Evolutionary conservation across 177 flowering plant species (phyloP), one percentile per base, ranked within the genome.

Genomic region (Telopea speciosissima): DNA sequence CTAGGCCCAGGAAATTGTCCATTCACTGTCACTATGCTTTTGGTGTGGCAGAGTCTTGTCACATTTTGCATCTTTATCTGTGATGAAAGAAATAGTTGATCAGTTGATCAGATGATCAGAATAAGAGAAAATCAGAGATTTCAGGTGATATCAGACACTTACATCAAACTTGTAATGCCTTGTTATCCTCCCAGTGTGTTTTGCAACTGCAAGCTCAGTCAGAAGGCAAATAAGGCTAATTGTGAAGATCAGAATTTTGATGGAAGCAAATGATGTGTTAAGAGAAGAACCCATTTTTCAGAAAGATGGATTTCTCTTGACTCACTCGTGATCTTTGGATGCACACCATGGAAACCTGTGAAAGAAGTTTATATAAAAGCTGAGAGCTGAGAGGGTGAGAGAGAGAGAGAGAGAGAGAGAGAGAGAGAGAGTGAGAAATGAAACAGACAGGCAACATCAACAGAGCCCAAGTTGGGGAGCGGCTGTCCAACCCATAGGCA

Each of bases 1-100:
- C 76, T 70, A 67, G 85, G 82, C 24, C 84, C 82, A 0, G 84
- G 84, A 52, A 79, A 82, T 45, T 73, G 74, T 58, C 85, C 85
- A 60, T 82, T 82, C 0, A 78, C 85, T 0, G 83, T 76, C 42
- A 82, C 78, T 2, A 82, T 73, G 66, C 71, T 80, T 70, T 76
- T 82, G 1, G 79, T 73, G 71, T 70, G 74, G 74, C 82, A 82
- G 60, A 82, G 67, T 23, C 85, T 52, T 16, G 81, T 82, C 19
- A 80, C 72, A 26, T 78, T 82, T 33, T 74, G 62, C 74, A 76
- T 19, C 62, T 36, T 62, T 33, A 82, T 70, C 85, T 82, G 73
- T 60, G 52, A 28, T n/a, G n/a, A 23, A 62, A 22, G 17, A 61
- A 25, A 67, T 24, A 58, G 9, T 17, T n/a, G n/a, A n/a, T n/a